phyloP scores from a whole-genome alignment of 1,139 yeast genomes.

The Sugiyamaella neomexicana region DNA sequence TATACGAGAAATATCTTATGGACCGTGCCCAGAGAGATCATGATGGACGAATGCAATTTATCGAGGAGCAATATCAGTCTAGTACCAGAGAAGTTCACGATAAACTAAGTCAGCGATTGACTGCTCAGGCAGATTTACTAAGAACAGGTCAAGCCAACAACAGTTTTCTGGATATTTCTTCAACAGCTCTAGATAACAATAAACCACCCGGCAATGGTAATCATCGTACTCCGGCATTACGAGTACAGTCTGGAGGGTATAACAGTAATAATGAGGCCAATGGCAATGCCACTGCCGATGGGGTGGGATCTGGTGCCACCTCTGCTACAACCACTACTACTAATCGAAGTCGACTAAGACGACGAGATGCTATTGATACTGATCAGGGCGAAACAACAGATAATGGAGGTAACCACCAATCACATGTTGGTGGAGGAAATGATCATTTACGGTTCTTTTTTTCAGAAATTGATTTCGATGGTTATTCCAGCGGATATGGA shows the following conservation, averaged over 20 bases:
- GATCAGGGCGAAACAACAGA: conserved; percentile 16
- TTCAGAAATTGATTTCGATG: conserved; percentile 24
- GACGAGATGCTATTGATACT: conserved; percentile 16
- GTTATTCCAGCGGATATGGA: conserved; percentile 19
- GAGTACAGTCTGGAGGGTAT: conserved; percentile 10
- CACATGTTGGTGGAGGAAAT: conserved; percentile 3
- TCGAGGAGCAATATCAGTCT: conserved; percentile 73
- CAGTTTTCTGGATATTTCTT: conserved; percentile 14
- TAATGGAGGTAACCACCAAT: conserved; percentile 3
- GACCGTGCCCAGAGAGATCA: conserved; percentile 73
- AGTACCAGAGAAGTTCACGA: conserved; percentile 79
- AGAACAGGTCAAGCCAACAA: conserved; percentile 39
- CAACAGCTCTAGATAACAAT: conserved; percentile 6
- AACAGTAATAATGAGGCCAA: conserved; percentile 15
- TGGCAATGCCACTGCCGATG: conserved; percentile 14
- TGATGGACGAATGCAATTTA: conserved; percentile 67
- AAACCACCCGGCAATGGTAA: not conserved
- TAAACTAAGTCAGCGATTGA: conserved; percentile 72
- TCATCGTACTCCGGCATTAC: not conserved
- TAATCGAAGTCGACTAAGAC: conserved; percentile 18
- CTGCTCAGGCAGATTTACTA: conserved; percentile 73
- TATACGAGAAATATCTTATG: conserved; percentile 82
- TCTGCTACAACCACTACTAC: conserved; percentile 2
- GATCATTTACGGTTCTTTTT: conserved; percentile 24
- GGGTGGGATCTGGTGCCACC: conserved; percentile 1